Conservation (phyloP, 2,329 filamentous ascomycete genomes). For the Helotiales sp. region DNA sequence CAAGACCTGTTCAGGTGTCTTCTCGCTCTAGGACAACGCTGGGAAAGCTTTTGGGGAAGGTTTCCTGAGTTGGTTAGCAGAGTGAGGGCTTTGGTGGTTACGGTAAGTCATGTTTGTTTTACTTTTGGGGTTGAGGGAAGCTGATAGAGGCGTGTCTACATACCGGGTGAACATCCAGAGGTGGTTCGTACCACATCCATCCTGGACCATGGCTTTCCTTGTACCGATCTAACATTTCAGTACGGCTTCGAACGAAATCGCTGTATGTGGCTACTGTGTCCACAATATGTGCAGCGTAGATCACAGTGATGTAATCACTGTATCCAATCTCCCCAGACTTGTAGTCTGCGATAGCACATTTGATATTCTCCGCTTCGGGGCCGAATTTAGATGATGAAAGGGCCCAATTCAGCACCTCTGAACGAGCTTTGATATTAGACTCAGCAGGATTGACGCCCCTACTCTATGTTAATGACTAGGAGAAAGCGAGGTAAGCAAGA, state of each 20-base stretch:
- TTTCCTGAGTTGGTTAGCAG: constrained; percentile 1
- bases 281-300: constrained; percentile 51
- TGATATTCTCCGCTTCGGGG: constrained; percentile 49
- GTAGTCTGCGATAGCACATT: constrained; percentile 50
- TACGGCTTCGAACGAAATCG: constrained; percentile 48
- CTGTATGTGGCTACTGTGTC: constrained; percentile 47
- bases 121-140: background rate
- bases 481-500: background rate
- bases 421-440: constrained; percentile 42
- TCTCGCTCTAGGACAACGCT: constrained; percentile 5
- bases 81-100: no score
- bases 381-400: constrained; percentile 44
- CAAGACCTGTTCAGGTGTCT: constrained; percentile 13
- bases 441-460: constrained; percentile 26
- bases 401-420: constrained; percentile 42
- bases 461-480: constrained; percentile 19
- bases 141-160: background rate
- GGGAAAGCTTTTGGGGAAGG: constrained; percentile 1
- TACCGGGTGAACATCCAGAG: constrained; percentile 41
- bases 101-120: background rate
- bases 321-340: constrained; percentile 48
- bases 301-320: constrained; percentile 48
- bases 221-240: constrained; percentile 48
- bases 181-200: constrained; percentile 54
- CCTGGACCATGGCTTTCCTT: constrained; percentile 45